These are phyloP conservation scores for Epichloe hybrida DNA, from an alignment of 2,329 filamentous ascomycete genomes.

Conservation along the genomic window DNA sequence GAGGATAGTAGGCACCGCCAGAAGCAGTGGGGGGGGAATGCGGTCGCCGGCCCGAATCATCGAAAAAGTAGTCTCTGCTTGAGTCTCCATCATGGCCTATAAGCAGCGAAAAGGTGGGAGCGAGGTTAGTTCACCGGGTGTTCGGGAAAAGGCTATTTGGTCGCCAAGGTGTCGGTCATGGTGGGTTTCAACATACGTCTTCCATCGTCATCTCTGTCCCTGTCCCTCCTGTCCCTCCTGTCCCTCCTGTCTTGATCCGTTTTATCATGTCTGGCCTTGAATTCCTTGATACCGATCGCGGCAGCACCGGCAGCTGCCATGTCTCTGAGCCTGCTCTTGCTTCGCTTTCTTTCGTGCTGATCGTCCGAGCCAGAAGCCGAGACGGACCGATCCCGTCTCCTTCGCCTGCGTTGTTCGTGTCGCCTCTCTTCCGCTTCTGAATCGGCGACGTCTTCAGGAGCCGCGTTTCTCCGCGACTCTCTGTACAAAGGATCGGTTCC, in stretches of 20 bases:
- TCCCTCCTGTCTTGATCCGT: conserved; percentile 31
- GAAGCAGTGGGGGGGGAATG: conserved; percentile 39
- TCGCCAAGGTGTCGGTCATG: not conserved
- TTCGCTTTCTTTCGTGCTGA: conserved; percentile 30
- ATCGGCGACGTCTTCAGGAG: conserved; percentile 29
- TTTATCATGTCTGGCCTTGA: conserved; percentile 26
- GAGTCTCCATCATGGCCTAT: conserved; percentile 24
- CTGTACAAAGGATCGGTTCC: conserved; percentile 42
- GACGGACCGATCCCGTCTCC: conserved; percentile 21
- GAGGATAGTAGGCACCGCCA: conserved; percentile 36
- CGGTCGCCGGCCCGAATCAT: conserved; percentile 21
- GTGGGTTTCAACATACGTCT: conserved; percentile 11
- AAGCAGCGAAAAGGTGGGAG: not conserved
- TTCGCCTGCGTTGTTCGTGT: conserved; percentile 22
- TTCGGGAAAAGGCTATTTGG: not conserved
- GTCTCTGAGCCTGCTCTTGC: conserved; percentile 39
- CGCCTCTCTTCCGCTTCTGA: conserved; percentile 33
- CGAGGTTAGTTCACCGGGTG: not conserved
- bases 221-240: conserved; percentile 21
- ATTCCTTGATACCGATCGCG: conserved; percentile 49
- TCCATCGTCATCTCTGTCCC: conserved; percentile 15
- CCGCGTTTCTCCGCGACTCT: conserved; percentile 20
- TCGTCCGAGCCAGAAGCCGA: conserved; percentile 20
- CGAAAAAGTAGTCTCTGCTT: conserved; percentile 20
- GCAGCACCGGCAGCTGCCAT: conserved; percentile 41